These are phyloP conservation scores for Yamadazyma tumulicola DNA, from an alignment of 805 yeast species.

Conservation along the genomic window DNA sequence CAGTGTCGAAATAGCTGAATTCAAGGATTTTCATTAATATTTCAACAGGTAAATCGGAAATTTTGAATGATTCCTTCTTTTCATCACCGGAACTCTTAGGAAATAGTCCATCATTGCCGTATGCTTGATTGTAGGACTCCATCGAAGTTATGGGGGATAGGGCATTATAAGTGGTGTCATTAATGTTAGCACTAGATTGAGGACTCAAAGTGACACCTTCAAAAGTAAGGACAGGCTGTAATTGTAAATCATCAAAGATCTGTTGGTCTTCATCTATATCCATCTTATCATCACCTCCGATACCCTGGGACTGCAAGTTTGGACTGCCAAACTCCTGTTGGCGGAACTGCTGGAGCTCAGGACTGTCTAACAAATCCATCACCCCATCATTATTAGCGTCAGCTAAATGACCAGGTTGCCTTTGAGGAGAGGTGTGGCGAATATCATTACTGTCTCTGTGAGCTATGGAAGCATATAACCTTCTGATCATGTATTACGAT, in stretches of 20 bases:
- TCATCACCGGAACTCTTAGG: slow-evolving; percentile 3
- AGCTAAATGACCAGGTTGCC: neutral
- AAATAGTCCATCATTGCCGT: slow-evolving; percentile 10
- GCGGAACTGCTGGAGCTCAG: no score
- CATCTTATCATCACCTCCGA: neutral
- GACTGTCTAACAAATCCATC: neutral
- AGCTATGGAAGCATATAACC: slow-evolving; percentile 5
- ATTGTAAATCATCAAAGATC: slow-evolving; percentile 1
- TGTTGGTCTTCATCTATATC: neutral
- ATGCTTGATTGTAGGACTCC: slow-evolving; percentile 17
- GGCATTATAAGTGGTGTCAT: slow-evolving; percentile 2
- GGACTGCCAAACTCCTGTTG: no score
- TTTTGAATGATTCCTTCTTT: slow-evolving; percentile 5
- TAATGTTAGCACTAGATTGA: slow-evolving; percentile 1
- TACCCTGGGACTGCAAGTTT: no score
- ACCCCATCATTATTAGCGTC: neutral
- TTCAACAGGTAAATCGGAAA: slow-evolving; percentile 49
- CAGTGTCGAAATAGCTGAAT: slow-evolving; percentile 50
- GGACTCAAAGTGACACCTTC: slow-evolving; percentile 6
- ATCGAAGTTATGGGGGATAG: slow-evolving; percentile 27
- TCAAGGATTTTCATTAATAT: slow-evolving; percentile 53
- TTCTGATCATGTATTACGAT: slow-evolving; percentile 6
- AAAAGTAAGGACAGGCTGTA: slow-evolving; percentile 2
- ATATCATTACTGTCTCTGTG: neutral
- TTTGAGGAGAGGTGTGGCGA: neutral